Evolutionary conservation across 805 yeast genomes (phyloP).

Genomic region (Ogataea ganodermae): DNA sequence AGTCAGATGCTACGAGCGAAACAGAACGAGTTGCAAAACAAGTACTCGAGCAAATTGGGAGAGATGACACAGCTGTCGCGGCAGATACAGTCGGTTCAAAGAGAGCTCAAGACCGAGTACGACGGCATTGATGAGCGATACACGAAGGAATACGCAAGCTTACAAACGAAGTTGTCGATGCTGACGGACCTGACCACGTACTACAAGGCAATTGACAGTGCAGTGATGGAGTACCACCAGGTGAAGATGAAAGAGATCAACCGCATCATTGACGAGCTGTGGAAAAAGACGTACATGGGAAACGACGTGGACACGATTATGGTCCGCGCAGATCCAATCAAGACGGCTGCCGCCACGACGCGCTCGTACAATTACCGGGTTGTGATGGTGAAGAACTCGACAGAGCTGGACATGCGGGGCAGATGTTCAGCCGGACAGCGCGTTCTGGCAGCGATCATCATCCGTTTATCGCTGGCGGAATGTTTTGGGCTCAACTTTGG

Average conservation of each 20-base stretch:
- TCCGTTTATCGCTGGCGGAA: constrained; percentile 89
- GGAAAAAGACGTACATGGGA: constrained; percentile 94
- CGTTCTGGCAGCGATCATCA: constrained; percentile 88
- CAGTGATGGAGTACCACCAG: constrained; percentile 91
- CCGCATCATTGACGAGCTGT: constrained; percentile 80
- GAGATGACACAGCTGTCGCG: constrained; percentile 81
- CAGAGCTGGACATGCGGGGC: constrained; percentile 96
- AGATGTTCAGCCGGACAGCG: constrained; percentile 98
- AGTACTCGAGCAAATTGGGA: constrained; percentile 76
- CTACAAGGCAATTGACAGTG: constrained; percentile 83
- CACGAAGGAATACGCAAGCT: constrained; percentile 68
- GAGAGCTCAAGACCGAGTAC: constrained; percentile 72
- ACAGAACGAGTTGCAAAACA: constrained; percentile 57
- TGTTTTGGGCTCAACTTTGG: constrained; percentile 96
- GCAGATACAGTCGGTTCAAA: constrained; percentile 56
- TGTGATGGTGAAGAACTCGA: constrained; percentile 90
- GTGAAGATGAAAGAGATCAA: constrained; percentile 92
- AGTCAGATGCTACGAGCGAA: constrained; percentile 51
- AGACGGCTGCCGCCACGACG: constrained; percentile 32
- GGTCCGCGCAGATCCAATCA: constrained; percentile 75
- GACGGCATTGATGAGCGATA: constrained; percentile 63
- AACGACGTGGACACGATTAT: constrained; percentile 92
- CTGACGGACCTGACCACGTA: constrained; percentile 82
- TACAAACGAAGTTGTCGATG: constrained; percentile 74
- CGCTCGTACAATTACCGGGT: constrained; percentile 90